Evolutionary conservation across 2,329 filamentous ascomycete genomes (phyloP).

Genomic region (Coniochaeta pulveracea): DNA sequence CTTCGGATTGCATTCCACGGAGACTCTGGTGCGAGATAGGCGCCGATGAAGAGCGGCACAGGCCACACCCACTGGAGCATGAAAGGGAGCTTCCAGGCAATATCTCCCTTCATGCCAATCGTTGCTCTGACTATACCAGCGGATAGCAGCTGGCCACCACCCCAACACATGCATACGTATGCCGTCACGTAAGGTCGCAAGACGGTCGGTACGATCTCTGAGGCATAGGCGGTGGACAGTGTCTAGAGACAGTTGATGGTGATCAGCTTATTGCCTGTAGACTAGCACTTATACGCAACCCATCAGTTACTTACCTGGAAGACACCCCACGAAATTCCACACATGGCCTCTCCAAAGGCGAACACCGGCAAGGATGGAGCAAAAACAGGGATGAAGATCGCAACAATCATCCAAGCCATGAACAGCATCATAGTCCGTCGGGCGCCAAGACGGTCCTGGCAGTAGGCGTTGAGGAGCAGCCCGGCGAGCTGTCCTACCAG

Average conservation of each 20-base stretch:
- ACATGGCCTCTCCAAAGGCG: conserved; percentile 23
- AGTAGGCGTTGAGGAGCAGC: conserved; percentile 27
- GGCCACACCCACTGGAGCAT: conserved; percentile 27
- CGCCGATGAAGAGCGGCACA: conserved; percentile 19
- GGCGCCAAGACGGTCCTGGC: conserved; percentile 26
- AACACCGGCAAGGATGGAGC: conserved; percentile 19
- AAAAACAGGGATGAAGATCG: conserved; percentile 26
- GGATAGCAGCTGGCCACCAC: conserved; percentile 24
- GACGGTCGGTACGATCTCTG: conserved; percentile 19
- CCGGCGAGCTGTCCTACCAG: conserved; percentile 31
- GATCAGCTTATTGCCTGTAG: too few species aligned
- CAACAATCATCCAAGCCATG: conserved; percentile 20
- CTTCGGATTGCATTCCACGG: conserved; percentile 24
- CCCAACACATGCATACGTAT: conserved; percentile 27
- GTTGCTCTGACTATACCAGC: conserved; percentile 21
- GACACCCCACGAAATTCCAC: conserved; percentile 24
- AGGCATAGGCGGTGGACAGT: conserved; percentile 23
- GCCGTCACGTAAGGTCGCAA: conserved; percentile 24
- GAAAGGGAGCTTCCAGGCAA: conserved; percentile 25
- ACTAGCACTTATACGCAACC: too few species aligned
- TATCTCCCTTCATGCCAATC: conserved; percentile 15
- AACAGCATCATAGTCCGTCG: conserved; percentile 24
- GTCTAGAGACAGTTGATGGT: conserved; percentile 10
- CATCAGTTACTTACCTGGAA: conserved; percentile 18
- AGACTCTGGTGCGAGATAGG: conserved; percentile 24